Base-by-base conservation (phyloP, 2,329 filamentous ascomycete species). In the Neocucurbitaria cava region DNA sequence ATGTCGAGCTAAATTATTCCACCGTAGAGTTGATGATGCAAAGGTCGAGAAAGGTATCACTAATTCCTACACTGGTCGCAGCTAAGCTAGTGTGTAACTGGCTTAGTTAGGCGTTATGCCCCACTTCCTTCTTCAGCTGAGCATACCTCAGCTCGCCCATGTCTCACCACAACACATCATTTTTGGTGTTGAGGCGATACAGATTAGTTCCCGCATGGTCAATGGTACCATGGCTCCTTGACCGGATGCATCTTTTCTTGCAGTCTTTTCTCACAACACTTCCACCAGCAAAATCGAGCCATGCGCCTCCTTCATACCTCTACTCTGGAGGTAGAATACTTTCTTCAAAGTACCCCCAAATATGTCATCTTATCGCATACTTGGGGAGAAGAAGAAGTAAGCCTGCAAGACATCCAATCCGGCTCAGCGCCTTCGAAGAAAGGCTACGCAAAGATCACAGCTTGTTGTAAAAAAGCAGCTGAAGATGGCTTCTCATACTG, bases 351-450 rank as follows among this genome's bases (percentile, higher is more conserved):
- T 3, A 15, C n/a, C 9, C 18, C 21, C 8, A 18, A 40, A 11
- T 54, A 54, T 50, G 46, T 46, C 5, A 54, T 54, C 17, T 36
- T 50, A n/a, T 49, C 46, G 3, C 46, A 54, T 36, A 46, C 46
- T 2, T 54, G 52, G 52, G 46, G 26, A 20, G 40, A 42, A 8
- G 38, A 48, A 11, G 54, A 56, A 33, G 45, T 56, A 11, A 45
- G 26, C 23, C 49, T 45, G 7, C 21, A 38, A 15, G 48, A 56
- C 18, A n/a, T 56, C 10, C 43, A 18, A n/a, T 43, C 35, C 6
- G 46, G 41, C 13, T 8, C 20, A 17, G 40, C 2, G 7, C 18
- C 26, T 2, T 10, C 15, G 2, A 54, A 49, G 40, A n/a, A 20
- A 13, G 40, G 52, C 13, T 54, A 41, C 10, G 10, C 8, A 5